phyloP scores from a whole-genome alignment of 306 rosid species.

The Rosa rugosa region DNA sequence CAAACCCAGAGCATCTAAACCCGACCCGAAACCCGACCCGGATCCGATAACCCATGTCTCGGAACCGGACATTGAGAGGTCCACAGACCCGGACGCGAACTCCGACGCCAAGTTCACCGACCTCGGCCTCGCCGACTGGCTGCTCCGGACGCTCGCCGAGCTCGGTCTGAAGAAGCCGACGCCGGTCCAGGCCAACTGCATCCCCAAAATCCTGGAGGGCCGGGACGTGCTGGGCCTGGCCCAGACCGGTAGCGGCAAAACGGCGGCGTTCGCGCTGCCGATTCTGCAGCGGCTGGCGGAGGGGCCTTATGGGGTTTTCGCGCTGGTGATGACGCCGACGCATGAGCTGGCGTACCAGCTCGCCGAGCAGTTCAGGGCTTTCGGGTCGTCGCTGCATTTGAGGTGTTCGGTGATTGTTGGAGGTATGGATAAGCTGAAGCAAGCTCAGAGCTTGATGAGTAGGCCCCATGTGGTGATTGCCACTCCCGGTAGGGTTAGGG shows the following conservation, averaged over 20 bases:
- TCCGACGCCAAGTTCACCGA: constrained; percentile 36
- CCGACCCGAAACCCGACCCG: constrained; percentile 29
- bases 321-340: constrained; percentile 77
- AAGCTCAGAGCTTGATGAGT: constrained; percentile 51
- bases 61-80: constrained; percentile 21
- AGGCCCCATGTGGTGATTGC: constrained; percentile 86
- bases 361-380: constrained; percentile 73
- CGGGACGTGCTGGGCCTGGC: constrained; percentile 79
- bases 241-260: constrained; percentile 85
- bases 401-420: constrained; percentile 78
- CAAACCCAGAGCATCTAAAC: constrained; percentile 20
- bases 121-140: constrained; percentile 79
- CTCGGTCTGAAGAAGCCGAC: constrained; percentile 69
- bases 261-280: constrained; percentile 92
- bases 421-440: constrained; percentile 73
- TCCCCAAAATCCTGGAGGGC: constrained; percentile 68
- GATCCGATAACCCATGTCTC: constrained; percentile 8
- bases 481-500: constrained; percentile 79
- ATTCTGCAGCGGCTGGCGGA: constrained; percentile 72
- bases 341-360: constrained; percentile 82
- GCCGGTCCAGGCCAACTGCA: constrained; percentile 62
- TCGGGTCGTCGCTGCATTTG: constrained; percentile 63
- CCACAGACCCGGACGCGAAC: constrained; percentile 3
- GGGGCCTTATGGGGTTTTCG: constrained; percentile 71
- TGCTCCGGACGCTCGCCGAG: constrained; percentile 57